Evolutionary conservation across 768 basidiomycete genomes (phyloP).

Genomic region (Boletales sp.): DNA sequence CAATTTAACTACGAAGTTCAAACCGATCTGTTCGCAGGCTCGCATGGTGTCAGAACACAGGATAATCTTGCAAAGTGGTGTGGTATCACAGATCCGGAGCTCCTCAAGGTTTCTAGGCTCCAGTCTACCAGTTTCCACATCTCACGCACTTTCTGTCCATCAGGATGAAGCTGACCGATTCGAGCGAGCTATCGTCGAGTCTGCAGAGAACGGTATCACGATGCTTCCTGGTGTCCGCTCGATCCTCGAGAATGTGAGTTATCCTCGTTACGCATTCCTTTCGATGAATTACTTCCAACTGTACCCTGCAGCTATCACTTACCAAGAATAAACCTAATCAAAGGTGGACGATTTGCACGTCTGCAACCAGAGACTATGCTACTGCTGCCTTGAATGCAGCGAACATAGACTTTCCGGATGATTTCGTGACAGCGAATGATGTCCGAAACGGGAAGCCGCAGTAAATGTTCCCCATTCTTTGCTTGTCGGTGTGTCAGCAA

Average conservation of each 20-base stretch:
- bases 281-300: slow-evolving; percentile 1
- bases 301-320: slow-evolving; percentile 22
- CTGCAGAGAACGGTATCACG: slow-evolving; percentile 58
- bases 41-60: slow-evolving; percentile 81
- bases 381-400: slow-evolving; percentile 63
- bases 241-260: slow-evolving; percentile 53
- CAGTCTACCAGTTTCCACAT: not conserved
- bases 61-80: slow-evolving; percentile 78
- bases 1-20: not conserved
- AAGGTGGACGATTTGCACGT: slow-evolving; percentile 85
- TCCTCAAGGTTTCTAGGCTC: slow-evolving; percentile 54
- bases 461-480: slow-evolving; percentile 31
- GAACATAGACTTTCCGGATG: slow-evolving; percentile 64
- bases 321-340: slow-evolving; percentile 46
- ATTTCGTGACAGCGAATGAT: slow-evolving; percentile 81
- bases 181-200: slow-evolving; percentile 72
- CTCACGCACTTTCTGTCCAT: slow-evolving; percentile 4
- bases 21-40: slow-evolving; percentile 37
- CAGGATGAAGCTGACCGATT: slow-evolving; percentile 75
- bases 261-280: not conserved
- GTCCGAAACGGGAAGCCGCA: slow-evolving; percentile 79
- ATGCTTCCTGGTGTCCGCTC: slow-evolving; percentile 67
- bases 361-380: slow-evolving; percentile 78
- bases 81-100: slow-evolving; percentile 59
- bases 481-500: not conserved